Conservation (phyloP, 225 moss, liverwort and hornwort species). For the Neckera pumila region DNA sequence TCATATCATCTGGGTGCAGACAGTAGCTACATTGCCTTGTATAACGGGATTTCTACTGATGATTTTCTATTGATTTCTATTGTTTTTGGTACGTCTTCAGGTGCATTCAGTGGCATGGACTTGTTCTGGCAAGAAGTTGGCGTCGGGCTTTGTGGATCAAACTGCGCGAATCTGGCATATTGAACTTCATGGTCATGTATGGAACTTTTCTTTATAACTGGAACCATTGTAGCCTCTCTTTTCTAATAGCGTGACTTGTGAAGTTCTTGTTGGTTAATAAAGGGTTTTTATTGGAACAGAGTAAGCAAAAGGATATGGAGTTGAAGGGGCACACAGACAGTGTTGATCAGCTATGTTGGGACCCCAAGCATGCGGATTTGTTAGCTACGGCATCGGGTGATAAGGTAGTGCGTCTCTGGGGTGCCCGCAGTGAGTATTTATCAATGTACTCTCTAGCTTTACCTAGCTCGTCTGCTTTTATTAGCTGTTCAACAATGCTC, state of each 20-base stretch:
- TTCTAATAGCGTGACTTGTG: not conserved
- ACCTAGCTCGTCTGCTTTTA: too few relatives aligned
- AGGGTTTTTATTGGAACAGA: constrained; percentile 23
- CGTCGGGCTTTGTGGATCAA: constrained; percentile 98
- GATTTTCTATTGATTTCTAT: not conserved
- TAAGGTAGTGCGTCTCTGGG: constrained; percentile 99
- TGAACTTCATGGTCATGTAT: constrained; percentile 84
- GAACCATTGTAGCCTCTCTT: not conserved
- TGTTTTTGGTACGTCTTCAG: constrained; percentile 25
- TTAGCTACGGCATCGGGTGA: constrained; percentile 99
- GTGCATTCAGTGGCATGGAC: constrained; percentile 99
- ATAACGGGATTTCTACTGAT: not conserved
- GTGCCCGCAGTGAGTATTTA: constrained; percentile 96
- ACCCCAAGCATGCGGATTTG: constrained; percentile 92
- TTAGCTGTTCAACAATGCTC: not conserved
- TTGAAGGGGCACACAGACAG: constrained; percentile 98
- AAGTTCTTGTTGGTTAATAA: not conserved
- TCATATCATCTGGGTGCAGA: not conserved
- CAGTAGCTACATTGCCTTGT: not conserved
- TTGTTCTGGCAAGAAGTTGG: constrained; percentile 90
- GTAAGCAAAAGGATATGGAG: constrained; percentile 92
- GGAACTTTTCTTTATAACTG: not conserved
- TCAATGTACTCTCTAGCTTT: constrained; percentile 36
- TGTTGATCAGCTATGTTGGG: constrained; percentile 99
- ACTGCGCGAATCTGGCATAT: constrained; percentile 97